phyloP scores from a whole-genome alignment of 805 yeast genomes.

The Metschnikowia gruessii region DNA sequence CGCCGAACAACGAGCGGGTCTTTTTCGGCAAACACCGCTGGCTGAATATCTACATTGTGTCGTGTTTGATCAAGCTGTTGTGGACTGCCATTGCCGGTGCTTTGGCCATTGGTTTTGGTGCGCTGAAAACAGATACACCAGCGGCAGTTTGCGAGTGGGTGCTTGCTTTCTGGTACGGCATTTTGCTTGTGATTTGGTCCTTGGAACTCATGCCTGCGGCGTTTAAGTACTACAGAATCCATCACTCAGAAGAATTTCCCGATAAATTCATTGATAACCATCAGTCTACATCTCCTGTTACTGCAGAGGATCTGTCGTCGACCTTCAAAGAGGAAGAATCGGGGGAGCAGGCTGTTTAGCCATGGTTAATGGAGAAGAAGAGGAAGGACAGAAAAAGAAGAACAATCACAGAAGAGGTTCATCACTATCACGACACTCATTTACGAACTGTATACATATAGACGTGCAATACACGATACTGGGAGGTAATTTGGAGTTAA shows the following conservation, averaged over 20 bases:
- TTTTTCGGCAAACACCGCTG: slow-evolving; percentile 36
- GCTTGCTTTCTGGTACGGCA: slow-evolving; percentile 77
- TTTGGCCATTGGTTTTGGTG: slow-evolving; percentile 67
- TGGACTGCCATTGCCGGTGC: slow-evolving; percentile 71
- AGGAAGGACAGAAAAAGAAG: no score
- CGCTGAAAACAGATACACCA: slow-evolving; percentile 35
- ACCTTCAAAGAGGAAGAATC: no score
- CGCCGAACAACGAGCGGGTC: slow-evolving; percentile 39
- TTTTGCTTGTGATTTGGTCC: slow-evolving; percentile 58
- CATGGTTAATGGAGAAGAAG: no score
- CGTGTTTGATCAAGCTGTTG: slow-evolving; percentile 50
- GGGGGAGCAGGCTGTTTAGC: no score
- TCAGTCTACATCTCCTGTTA: background rate
- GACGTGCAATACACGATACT: no score
- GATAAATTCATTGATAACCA: slow-evolving; percentile 22
- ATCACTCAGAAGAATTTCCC: slow-evolving; percentile 28
- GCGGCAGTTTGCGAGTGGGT: slow-evolving; percentile 82
- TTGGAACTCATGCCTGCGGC: slow-evolving; percentile 71
- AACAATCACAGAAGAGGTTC: no score
- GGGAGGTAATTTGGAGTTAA: no score
- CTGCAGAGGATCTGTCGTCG: background rate
- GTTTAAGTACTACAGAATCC: slow-evolving; percentile 27
- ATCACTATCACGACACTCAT: no score
- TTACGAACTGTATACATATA: no score
- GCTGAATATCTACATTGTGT: slow-evolving; percentile 43